phyloP scores from a whole-genome alignment of 1,139 yeast genomes.

The Candida anutae region DNA sequence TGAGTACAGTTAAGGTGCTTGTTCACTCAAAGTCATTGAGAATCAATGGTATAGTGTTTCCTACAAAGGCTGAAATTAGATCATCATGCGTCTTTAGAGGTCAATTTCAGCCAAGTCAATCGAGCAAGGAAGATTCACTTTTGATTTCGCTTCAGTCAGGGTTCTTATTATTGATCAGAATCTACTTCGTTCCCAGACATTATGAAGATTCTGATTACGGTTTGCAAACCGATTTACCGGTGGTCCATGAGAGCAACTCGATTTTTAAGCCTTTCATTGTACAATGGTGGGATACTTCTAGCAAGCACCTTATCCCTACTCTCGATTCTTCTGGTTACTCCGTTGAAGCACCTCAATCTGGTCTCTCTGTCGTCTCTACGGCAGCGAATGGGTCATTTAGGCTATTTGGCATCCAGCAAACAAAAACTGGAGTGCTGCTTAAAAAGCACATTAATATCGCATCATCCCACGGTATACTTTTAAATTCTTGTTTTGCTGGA shows the following conservation, averaged over 20 bases:
- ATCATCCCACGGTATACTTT: conserved; percentile 29
- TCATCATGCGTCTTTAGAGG: conserved; percentile 30
- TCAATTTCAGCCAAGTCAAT: conserved; percentile 2
- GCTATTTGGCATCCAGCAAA: conserved; percentile 27
- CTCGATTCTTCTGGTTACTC: conserved; percentile 27
- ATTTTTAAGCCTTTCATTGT: conserved; percentile 38
- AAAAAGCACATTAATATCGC: conserved; percentile 33
- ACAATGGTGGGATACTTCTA: conserved; percentile 43
- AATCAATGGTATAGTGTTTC: conserved; percentile 24
- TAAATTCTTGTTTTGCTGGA: conserved; percentile 38
- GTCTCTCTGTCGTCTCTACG: conserved; percentile 31
- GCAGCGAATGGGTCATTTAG: conserved; percentile 31
- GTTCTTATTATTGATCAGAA: conserved; percentile 27
- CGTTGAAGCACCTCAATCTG: conserved; percentile 28
- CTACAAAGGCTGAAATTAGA: conserved; percentile 29
- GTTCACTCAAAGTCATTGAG: conserved; percentile 29
- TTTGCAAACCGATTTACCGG: conserved; percentile 5
- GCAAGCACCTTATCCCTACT: conserved; percentile 13
- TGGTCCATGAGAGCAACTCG: conserved; percentile 6
- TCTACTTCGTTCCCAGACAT: conserved; percentile 26
- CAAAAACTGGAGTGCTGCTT: conserved; percentile 30
- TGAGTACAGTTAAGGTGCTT: conserved; percentile 15
- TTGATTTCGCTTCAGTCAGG: conserved; percentile 38
- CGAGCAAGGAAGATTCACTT: conserved; percentile 30
- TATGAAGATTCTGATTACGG: conserved; percentile 20